phyloP scores from a whole-genome alignment of 495 filamentous ascomycete species.

The Neurospora sp. region DNA sequence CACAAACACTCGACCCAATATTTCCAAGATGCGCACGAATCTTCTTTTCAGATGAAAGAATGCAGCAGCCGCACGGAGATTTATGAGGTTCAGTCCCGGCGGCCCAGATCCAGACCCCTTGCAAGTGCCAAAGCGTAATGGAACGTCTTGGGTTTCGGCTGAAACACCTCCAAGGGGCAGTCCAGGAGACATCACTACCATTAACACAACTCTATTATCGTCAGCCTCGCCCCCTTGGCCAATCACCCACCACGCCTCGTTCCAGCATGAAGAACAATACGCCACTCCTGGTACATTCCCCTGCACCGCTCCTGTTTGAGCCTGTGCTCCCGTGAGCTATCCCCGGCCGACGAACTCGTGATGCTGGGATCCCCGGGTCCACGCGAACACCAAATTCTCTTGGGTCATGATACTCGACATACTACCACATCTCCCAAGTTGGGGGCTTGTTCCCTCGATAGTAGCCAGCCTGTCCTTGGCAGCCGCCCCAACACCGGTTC shows the following conservation, averaged over 20 bases:
- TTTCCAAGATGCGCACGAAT: neutral
- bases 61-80: neutral
- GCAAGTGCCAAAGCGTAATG: conserved; percentile 10
- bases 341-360: conserved; percentile 8
- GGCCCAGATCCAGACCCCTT: neutral
- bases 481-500: neutral
- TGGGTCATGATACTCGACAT: neutral
- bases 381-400: neutral
- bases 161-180: conserved; percentile 25
- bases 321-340: conserved; percentile 16
- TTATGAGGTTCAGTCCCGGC: neutral
- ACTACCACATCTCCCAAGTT: neutral
- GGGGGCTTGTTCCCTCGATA: neutral
- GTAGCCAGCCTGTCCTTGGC: neutral
- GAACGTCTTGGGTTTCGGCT: conserved; percentile 27
- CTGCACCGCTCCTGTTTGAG: conserved; percentile 26
- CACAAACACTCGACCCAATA: no score
- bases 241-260: conserved; percentile 9
- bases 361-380: conserved; percentile 1
- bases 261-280: conserved; percentile 17
- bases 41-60: neutral
- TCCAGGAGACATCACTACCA: conserved; percentile 3
- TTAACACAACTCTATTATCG: conserved; percentile 6
- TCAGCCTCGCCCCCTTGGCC: conserved; percentile 24
- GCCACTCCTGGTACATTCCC: conserved; percentile 15